Conservation (phyloP, 805 yeast species). For the Saturnispora zaruensis region DNA sequence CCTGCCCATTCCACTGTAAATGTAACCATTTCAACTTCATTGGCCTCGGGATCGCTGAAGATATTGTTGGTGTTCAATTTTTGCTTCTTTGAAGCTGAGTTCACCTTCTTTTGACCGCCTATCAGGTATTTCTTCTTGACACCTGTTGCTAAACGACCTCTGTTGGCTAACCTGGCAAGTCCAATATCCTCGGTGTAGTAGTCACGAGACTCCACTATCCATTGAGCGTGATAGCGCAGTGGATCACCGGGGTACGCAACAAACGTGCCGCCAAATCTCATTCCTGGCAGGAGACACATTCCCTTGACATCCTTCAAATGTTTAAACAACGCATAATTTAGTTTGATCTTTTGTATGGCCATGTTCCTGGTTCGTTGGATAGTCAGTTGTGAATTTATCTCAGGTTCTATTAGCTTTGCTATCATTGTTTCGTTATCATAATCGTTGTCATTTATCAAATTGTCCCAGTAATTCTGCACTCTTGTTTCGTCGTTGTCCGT, state of each 20-base stretch:
- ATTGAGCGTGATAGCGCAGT: slow-evolving; percentile 79
- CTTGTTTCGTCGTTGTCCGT: slow-evolving; percentile 15
- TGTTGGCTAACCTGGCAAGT: slow-evolving; percentile 54
- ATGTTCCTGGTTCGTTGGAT: neutral
- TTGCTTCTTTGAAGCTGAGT: neutral
- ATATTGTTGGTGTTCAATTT: neutral
- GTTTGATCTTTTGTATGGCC: slow-evolving; percentile 9
- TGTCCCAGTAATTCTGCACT: slow-evolving; percentile 3
- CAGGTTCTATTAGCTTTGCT: slow-evolving; percentile 3
- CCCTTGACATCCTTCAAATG: slow-evolving; percentile 16
- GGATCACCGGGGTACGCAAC: slow-evolving; percentile 96
- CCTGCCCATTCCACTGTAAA: slow-evolving; percentile 96
- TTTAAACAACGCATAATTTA: slow-evolving; percentile 17
- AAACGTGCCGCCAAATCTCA: slow-evolving; percentile 83
- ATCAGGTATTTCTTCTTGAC: slow-evolving; percentile 81
- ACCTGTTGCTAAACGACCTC: slow-evolving; percentile 89
- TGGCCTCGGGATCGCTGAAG: slow-evolving; percentile 9
- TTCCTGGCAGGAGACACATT: slow-evolving; percentile 67
- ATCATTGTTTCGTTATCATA: slow-evolving; percentile 1
- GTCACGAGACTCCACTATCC: slow-evolving; percentile 49
- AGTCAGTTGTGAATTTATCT: slow-evolving; percentile 1
- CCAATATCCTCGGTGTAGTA: slow-evolving; percentile 45
- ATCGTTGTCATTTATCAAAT: neutral
- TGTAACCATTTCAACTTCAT: slow-evolving; percentile 30
- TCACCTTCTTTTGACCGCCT: slow-evolving; percentile 28